A percentile compares a stretch with the other conserved stretches of the same genome.
These are phyloP conservation scores for Aquilaria agallochum DNA, from an alignment of 441 rosid genomes.

Conservation along the genomic window DNA sequence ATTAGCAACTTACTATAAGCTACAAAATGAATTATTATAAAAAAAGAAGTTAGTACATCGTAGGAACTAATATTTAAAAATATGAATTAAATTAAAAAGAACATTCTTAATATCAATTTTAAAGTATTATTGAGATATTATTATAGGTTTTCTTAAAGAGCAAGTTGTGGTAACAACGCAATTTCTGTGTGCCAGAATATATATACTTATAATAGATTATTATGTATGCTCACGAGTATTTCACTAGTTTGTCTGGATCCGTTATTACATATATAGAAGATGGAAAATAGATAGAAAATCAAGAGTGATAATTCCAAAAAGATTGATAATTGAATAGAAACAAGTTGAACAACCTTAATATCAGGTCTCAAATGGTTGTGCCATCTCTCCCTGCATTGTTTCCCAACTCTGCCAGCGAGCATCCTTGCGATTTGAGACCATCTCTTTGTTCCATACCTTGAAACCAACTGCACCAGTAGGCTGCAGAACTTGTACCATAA, in stretches of 20 bases:
- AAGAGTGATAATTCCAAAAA: neutral
- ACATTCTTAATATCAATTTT: too few relatives aligned
- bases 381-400: constrained; percentile 94
- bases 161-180: too few relatives aligned
- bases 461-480: constrained; percentile 38
- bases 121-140: too few relatives aligned
- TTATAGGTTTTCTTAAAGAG: too few relatives aligned
- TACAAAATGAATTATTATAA: too few relatives aligned
- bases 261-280: neutral
- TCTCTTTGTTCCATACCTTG: constrained; percentile 44
- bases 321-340: neutral
- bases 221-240: constrained; percentile 2
- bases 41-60: too few relatives aligned
- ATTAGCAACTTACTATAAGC: too few relatives aligned
- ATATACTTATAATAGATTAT: neutral
- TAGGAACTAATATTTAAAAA: too few relatives aligned
- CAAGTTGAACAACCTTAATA: constrained; percentile 46
- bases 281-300: neutral
- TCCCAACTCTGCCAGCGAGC: constrained; percentile 65
- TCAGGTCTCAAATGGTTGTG: constrained; percentile 80
- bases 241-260: too few relatives aligned
- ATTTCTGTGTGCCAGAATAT: too few relatives aligned
- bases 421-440: constrained; percentile 68
- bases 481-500: constrained; percentile 23
- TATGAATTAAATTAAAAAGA: too few relatives aligned